Conservation (phyloP, 2,329 filamentous ascomycete genomes). For the Fusarium sp. region DNA sequence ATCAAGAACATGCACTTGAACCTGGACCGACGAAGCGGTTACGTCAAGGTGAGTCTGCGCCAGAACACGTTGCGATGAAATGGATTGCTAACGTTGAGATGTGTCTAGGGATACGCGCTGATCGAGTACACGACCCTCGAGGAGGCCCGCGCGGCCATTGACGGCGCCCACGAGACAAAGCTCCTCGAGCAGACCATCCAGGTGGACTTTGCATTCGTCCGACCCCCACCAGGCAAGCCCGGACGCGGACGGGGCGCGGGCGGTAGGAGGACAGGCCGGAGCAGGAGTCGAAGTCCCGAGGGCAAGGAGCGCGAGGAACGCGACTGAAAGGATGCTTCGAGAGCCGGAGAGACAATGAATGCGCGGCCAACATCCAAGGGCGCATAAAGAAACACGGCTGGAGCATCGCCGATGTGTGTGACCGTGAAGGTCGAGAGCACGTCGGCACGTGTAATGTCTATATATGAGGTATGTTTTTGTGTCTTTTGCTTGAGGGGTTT, state of each 20-base stretch:
- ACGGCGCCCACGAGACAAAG: constrained; percentile 81
- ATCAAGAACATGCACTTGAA: constrained; percentile 91
- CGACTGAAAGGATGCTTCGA: constrained; percentile 33
- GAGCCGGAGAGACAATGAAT: not conserved
- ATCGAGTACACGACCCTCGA: constrained; percentile 86
- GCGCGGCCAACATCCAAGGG: not conserved
- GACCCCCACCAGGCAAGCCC: constrained; percentile 73
- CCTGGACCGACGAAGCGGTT: constrained; percentile 83
- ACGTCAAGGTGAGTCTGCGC: constrained; percentile 76
- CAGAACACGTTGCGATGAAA: not conserved
- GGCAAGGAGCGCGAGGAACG: constrained; percentile 50
- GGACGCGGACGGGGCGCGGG: constrained; percentile 54
- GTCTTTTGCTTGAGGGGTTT: not conserved
- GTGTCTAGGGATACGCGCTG: constrained; percentile 78
- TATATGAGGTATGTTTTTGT: constrained; percentile 41
- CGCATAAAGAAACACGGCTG: not conserved
- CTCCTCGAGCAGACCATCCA: constrained; percentile 83
- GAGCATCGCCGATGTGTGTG: constrained; percentile 42
- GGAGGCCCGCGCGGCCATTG: constrained; percentile 85
- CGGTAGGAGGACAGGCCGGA: constrained; percentile 58
- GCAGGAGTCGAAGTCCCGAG: constrained; percentile 63
- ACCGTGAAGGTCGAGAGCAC: constrained; percentile 28
- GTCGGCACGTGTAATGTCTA: constrained; percentile 45
- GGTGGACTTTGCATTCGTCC: constrained; percentile 88
- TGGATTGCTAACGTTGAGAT: not conserved